Evolutionary conservation across 2,329 filamentous ascomycete genomes (phyloP), one percentile per base, ranked within the genome.

Genomic region (Zymoseptoria ardabiliae): DNA sequence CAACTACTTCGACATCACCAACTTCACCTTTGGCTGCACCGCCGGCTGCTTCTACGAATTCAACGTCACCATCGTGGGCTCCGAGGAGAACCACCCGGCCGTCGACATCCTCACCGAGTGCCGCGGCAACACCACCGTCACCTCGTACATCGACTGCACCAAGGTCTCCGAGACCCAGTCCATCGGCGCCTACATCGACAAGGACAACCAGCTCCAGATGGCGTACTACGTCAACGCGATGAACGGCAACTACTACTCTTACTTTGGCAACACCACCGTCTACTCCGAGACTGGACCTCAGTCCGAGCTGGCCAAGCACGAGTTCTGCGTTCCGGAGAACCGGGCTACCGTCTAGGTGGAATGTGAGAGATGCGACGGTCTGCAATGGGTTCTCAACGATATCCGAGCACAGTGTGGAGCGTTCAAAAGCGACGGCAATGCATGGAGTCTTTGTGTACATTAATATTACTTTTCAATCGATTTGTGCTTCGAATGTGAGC

Each of bases 21-120:
- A 69, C 50, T 69, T 68, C 63, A 41, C 62, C 62, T 69, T 60
- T 60, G 66, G 67, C 58, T 69, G 67, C 61, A 63, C 64, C 20
- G 53, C 20, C 50, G 60, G 59, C 58, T 69, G 67, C 61, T 11
- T 56, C 62, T 69, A 57, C 55, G 56, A 48, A 56, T 67, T 69
- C 63, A 58, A 66, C 55, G 61, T 68, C 13, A 22, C 57, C 21
- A 57, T 67, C 55, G 48, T 52, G 9, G 64, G 64, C 49, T 50
- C 30, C 7, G 35, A 48, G 20, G n/a, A 54, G 25, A 60, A 65
- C 59, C 60, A 66, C 59, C 65, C 65, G 2, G 54, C 57, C 25
- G 50, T 65, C 49, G 52, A 54, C 11, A 62, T 45, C 17, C 54
- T 60, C 17, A 63, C 59, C n/a, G 41, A 62, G 20, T 69, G 67